Conservation (phyloP, 2,329 filamentous ascomycete genomes). For the Apiospora arundinis region DNA sequence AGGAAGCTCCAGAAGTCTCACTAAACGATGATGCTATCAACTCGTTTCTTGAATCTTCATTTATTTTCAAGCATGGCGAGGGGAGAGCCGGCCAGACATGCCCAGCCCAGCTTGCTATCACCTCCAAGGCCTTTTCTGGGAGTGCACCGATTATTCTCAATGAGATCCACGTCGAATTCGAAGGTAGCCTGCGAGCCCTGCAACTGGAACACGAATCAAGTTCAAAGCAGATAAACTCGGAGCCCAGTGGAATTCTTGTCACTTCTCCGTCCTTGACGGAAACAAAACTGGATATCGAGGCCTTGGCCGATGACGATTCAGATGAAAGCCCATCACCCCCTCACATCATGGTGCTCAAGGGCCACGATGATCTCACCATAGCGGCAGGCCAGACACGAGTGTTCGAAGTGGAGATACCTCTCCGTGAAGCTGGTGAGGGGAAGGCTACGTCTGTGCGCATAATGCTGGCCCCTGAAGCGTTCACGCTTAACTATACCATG, state of each 20-base stretch:
- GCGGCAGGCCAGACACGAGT: conserved; percentile 71
- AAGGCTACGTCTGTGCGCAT: conserved; percentile 69
- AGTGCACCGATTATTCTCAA: conserved; percentile 59
- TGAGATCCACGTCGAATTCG: conserved; percentile 60
- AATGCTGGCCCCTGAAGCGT: conserved; percentile 67
- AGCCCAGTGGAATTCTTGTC: conserved; percentile 29
- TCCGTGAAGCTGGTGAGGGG: conserved; percentile 83
- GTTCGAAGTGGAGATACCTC: conserved; percentile 72
- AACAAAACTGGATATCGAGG: conserved; percentile 31
- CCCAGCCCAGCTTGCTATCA: conserved; percentile 63
- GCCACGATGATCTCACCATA: conserved; percentile 69
- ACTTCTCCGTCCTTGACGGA: conserved; percentile 32
- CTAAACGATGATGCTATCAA: conserved; percentile 57
- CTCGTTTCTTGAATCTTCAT: conserved; percentile 62
- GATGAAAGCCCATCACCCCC: not conserved
- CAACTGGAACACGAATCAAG: conserved; percentile 52
- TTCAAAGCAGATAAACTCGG: conserved; percentile 22
- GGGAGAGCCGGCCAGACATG: conserved; percentile 67
- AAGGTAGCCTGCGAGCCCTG: conserved; percentile 63
- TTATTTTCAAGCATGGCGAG: conserved; percentile 63
- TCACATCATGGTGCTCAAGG: conserved; percentile 51
- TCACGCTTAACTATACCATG: conserved; percentile 72
- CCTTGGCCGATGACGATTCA: conserved; percentile 32
- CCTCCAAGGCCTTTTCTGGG: conserved; percentile 60
- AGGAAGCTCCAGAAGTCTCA: conserved; percentile 55